Conservation (phyloP, 208 protist genomes). For the Herpetomonas muscarum region DNA sequence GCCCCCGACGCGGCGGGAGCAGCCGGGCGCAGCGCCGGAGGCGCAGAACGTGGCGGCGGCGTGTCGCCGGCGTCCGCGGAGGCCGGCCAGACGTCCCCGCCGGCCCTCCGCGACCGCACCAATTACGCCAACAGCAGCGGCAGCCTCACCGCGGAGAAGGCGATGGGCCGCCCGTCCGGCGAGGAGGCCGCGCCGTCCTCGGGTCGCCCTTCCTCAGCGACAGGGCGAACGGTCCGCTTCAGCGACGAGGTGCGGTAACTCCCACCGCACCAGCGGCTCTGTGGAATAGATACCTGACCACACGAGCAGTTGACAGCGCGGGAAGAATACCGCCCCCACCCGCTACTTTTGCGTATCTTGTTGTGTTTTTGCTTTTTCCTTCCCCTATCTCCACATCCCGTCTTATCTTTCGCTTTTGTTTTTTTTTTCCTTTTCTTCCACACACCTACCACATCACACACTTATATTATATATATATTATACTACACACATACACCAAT, state of each 20-base stretch:
- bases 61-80: too few species aligned
- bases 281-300: conserved; percentile 7
- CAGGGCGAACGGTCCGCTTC: conserved; percentile 35
- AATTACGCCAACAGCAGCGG: background rate
- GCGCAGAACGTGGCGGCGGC: too few species aligned
- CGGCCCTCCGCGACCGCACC: background rate
- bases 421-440: conserved; percentile 11
- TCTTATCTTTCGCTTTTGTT: conserved; percentile 14
- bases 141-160: background rate
- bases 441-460: background rate
- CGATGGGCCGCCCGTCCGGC: background rate
- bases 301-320: background rate
- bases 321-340: background rate
- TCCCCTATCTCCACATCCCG: conserved; percentile 1
- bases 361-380: background rate
- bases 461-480: background rate
- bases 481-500: background rate
- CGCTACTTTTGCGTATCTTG: background rate
- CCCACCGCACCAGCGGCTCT: conserved; percentile 9
- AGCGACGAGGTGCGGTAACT: conserved; percentile 14
- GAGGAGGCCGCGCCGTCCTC: conserved; percentile 7
- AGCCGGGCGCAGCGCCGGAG: background rate
- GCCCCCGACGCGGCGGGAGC: conserved; percentile 1
- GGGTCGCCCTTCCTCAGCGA: background rate
- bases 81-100: background rate